Conservation (phyloP, 2,329 filamentous ascomycete species). For the Cladophialophora exuberans region DNA sequence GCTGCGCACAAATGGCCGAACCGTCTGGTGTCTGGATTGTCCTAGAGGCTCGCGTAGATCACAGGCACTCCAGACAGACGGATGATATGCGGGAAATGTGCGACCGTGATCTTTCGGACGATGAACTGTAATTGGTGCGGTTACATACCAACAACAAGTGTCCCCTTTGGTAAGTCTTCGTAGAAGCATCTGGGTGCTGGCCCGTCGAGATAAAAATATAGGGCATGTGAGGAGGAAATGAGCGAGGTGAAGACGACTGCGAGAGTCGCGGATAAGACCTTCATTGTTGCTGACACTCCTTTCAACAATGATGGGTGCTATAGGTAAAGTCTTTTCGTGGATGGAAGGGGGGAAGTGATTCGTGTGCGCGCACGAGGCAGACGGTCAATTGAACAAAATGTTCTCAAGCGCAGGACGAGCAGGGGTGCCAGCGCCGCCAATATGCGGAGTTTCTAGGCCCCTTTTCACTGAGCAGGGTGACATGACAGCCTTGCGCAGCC, state of each 20-base stretch:
- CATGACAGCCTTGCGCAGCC: not conserved
- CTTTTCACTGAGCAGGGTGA: not conserved
- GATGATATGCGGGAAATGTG: no score
- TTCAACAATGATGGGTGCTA: not conserved
- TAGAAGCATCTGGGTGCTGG: slow-evolving; percentile 90
- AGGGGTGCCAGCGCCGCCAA: not conserved
- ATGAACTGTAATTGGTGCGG: not conserved
- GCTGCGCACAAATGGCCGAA: not conserved
- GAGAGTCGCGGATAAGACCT: slow-evolving; percentile 20
- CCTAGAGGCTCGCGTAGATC: not conserved
- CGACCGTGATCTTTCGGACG: no score
- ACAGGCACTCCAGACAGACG: not conserved
- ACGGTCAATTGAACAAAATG: slow-evolving; percentile 14
- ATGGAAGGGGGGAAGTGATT: not conserved
- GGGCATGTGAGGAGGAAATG: slow-evolving; percentile 70
- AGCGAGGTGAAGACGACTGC: slow-evolving; percentile 34
- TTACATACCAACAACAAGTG: slow-evolving; percentile 79
- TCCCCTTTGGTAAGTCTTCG: slow-evolving; percentile 97
- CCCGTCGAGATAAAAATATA: slow-evolving; percentile 96
- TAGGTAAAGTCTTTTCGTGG: no score
- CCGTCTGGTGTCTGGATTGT: not conserved
- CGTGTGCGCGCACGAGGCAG: not conserved
- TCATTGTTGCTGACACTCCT: slow-evolving; percentile 22
- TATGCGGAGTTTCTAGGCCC: slow-evolving; percentile 1
- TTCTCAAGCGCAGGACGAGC: not conserved